Evolutionary conservation across 352 stramenopile genomes (phyloP).

Genomic region (Phytophthora europaea): DNA sequence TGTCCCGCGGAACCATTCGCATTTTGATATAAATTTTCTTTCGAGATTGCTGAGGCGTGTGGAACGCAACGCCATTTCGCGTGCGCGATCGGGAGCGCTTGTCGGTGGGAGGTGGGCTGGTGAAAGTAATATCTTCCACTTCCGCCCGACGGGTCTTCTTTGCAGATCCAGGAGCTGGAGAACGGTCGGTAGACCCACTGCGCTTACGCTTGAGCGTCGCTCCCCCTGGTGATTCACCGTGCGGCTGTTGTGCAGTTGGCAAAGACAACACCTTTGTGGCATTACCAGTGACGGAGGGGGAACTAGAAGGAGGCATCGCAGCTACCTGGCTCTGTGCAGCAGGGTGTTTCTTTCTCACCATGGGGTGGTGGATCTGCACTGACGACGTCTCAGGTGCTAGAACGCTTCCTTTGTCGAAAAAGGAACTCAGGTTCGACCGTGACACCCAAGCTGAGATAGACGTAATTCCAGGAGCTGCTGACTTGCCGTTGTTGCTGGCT

Average conservation of each 20-base stretch:
- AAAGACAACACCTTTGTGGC: conserved; percentile 34
- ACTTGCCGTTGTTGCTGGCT: conserved; percentile 11
- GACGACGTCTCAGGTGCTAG: conserved; percentile 7
- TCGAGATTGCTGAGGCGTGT: conserved; percentile 61
- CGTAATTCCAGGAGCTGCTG: conserved; percentile 25
- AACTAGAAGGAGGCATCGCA: conserved; percentile 13
- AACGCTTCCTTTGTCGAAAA: conserved; percentile 28
- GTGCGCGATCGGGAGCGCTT: conserved; percentile 24
- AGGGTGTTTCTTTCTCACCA: conserved; percentile 69
- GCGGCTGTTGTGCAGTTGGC: conserved; percentile 31
- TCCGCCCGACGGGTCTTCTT: conserved; percentile 33
- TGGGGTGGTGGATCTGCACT: conserved; percentile 59
- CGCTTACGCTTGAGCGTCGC: conserved; percentile 45
- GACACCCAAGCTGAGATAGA: conserved; percentile 54
- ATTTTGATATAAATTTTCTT: conserved; percentile 90
- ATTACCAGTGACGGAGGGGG: conserved; percentile 23
- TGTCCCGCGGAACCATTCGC: conserved; percentile 81
- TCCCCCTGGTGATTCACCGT: conserved; percentile 10
- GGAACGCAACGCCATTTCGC: conserved; percentile 41
- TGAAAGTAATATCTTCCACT: conserved; percentile 38
- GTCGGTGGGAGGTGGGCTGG: conserved; percentile 43
- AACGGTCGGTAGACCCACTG: conserved; percentile 24
- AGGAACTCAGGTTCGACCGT: conserved; percentile 44
- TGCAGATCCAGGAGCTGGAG: conserved; percentile 11
- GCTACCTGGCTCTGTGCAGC: conserved; percentile 16